Evolutionary conservation across 2,329 filamentous ascomycete genomes (phyloP), one percentile per base, ranked within the genome.

Genomic region (Beauveria australis): DNA sequence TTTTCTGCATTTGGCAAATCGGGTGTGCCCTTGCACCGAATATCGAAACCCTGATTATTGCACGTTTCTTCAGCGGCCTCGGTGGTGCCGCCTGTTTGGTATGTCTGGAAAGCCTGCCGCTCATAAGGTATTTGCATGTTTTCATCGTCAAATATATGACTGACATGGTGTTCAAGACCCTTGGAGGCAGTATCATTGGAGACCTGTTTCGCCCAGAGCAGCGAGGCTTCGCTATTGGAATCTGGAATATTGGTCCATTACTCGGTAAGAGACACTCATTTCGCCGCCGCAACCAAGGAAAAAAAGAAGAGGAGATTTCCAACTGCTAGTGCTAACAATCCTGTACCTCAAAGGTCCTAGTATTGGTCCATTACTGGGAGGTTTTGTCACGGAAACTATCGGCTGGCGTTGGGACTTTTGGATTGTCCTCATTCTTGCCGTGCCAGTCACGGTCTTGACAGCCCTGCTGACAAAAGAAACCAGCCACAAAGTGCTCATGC

Each of bases 101-200:
- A 37, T 16, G 33, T 37, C 33, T 37, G 5, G 6, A 2, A 2
- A 37, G 2, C 12, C 2, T 14, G 6, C 33, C 33, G 33, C 16
- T 37, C 12, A 5, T 37, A 1, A 37, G 5, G 5, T 16, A 37
- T 16, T 37, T 16, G 33, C 33, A 37, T 37, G 3, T 6, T 37
- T 16, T 12, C 14, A 37, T 37, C 14, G 33, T 37, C 5, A 16
- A 5, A 37, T 1, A 16, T 37, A 2, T 37, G 14, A 37, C 33
- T 37, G 3, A 37, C 2, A 37, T 6, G 33, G 33, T 37, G 14
- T 0, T 37, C 14, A 37, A 37, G 33, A 89, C 85, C 1, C 87
- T 86, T 66, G 87, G 84, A 0, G 85, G 84, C 16, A 86, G 86
- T 5, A 85, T 88, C 0, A 71, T 89, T 12, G 81, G 81, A 18